These are phyloP conservation scores for Colletotrichum tamarilloi DNA, from an alignment of 2,329 filamentous ascomycete species.

Conservation along the genomic window DNA sequence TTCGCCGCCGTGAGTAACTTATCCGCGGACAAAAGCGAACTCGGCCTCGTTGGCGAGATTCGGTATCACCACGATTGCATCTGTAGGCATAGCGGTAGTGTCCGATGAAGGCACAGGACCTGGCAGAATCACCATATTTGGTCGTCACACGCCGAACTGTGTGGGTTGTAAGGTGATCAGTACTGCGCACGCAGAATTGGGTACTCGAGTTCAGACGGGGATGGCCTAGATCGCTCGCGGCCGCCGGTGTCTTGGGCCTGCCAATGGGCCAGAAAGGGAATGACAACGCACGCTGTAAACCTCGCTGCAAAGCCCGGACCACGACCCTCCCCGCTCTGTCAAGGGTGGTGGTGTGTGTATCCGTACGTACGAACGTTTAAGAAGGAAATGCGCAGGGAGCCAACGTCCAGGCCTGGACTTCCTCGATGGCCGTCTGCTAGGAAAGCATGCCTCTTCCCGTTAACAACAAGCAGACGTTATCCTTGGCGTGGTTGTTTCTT, in stretches of 20 bases:
- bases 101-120: neutral
- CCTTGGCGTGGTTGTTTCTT: neutral
- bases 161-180: neutral
- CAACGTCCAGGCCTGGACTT: neutral
- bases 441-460: neutral
- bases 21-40: neutral
- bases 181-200: neutral
- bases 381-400: neutral
- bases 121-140: neutral
- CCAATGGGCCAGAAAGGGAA: neutral
- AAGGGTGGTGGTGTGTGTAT: neutral
- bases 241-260: neutral
- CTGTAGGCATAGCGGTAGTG: neutral
- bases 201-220: neutral
- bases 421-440: neutral
- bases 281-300: conserved; percentile 2
- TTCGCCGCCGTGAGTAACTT: neutral
- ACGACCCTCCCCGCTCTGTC: neutral
- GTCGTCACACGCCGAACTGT: neutral
- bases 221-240: neutral
- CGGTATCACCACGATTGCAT: neutral
- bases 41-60: neutral
- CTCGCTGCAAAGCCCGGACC: conserved; percentile 1
- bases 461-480: neutral
- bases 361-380: neutral